phyloP scores from a whole-genome alignment of 495 filamentous ascomycete genomes.

The Podospora appendiculata region DNA sequence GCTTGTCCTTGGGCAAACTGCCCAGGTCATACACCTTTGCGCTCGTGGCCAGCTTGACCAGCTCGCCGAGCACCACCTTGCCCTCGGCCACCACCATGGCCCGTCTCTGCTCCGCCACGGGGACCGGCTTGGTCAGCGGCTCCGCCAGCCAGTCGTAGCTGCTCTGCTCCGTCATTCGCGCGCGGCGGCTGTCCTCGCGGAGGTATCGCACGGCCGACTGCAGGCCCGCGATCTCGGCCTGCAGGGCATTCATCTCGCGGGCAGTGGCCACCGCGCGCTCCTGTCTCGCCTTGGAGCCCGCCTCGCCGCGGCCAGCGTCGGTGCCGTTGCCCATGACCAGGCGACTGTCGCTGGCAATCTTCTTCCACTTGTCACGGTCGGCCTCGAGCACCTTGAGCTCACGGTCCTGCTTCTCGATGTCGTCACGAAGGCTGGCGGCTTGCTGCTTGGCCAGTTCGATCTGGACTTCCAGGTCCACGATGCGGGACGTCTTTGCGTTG shows the following conservation, averaged over 20 bases:
- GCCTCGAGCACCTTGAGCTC: constrained; percentile 50
- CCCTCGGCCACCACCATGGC: constrained; percentile 58
- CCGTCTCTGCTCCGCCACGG: constrained; percentile 46
- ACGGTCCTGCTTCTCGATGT: constrained; percentile 52
- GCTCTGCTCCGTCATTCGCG: constrained; percentile 53
- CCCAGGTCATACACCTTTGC: constrained; percentile 51
- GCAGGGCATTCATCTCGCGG: constrained; percentile 66
- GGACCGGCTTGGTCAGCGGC: constrained; percentile 46
- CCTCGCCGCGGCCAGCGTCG: constrained; percentile 29
- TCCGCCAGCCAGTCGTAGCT: constrained; percentile 57
- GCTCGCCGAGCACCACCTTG: constrained; percentile 60
- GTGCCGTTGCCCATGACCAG: constrained; percentile 40
- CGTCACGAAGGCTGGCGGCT: constrained; percentile 54
- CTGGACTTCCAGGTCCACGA: constrained; percentile 55
- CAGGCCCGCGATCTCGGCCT: constrained; percentile 59
- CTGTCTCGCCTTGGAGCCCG: constrained; percentile 44
- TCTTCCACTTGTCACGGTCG: constrained; percentile 69
- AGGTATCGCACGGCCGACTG: constrained; percentile 72
- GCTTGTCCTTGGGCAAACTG: constrained; percentile 41
- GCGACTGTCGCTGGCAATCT: constrained; percentile 58
- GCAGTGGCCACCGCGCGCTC: constrained; percentile 60
- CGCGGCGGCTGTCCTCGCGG: constrained; percentile 66
- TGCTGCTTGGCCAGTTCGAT: constrained; percentile 47
- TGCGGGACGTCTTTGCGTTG: constrained; percentile 56
- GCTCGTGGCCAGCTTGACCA: constrained; percentile 57